These are phyloP conservation scores for Penicillium vulpinum DNA, from an alignment of 2,329 filamentous ascomycete species.

Conservation along the genomic window DNA sequence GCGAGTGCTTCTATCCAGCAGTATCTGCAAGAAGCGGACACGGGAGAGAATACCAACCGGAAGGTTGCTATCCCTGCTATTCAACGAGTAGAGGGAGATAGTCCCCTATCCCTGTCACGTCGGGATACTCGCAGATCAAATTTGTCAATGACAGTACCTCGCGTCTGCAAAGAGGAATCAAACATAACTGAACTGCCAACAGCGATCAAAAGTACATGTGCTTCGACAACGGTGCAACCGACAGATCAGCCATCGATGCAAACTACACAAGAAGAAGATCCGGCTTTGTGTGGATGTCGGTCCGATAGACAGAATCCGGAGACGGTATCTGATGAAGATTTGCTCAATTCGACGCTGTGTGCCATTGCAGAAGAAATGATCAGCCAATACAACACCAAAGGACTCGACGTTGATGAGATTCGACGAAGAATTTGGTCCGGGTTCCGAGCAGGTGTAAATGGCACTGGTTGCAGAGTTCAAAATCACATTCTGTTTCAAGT, in stretches of 20 bases:
- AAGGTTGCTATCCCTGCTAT: constrained; percentile 41
- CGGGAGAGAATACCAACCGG: constrained; percentile 18
- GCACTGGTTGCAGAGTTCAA: constrained; percentile 40
- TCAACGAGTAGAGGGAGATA: constrained; percentile 9
- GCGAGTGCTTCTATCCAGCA: constrained; percentile 26
- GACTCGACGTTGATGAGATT: constrained; percentile 39
- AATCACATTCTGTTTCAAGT: constrained; percentile 46
- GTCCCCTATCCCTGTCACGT: neutral
- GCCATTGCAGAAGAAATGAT: constrained; percentile 42
- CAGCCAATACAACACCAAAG: constrained; percentile 39
- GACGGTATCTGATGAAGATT: constrained; percentile 24
- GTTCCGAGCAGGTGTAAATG: constrained; percentile 30
- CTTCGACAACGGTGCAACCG: neutral
- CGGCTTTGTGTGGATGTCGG: constrained; percentile 27
- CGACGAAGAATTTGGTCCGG: constrained; percentile 36
- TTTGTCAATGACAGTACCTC: neutral
- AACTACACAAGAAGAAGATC: neutral
- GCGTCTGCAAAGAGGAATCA: neutral
- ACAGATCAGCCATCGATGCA: neutral
- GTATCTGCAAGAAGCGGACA: constrained; percentile 26
- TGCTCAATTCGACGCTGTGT: constrained; percentile 40
- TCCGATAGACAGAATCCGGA: constrained; percentile 12
- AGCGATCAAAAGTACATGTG: neutral
- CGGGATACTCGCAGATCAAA: neutral
- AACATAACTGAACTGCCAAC: neutral